phyloP scores from a whole-genome alignment of 2,329 filamentous ascomycete genomes.

The Claviceps sorghi region DNA sequence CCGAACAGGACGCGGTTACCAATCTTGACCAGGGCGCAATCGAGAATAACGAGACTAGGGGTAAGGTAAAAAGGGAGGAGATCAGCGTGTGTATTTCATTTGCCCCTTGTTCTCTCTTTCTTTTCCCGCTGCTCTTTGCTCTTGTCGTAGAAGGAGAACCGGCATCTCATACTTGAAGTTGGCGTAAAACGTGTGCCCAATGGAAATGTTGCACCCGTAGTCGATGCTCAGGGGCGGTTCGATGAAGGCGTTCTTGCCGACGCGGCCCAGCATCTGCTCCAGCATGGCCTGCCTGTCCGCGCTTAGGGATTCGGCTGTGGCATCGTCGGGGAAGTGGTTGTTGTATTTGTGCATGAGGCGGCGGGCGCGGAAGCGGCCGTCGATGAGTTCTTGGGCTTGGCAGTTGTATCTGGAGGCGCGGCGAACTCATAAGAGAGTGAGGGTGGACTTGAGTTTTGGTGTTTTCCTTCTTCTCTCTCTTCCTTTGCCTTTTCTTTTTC shows the following conservation, averaged over 20 bases:
- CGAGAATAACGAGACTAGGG: slow-evolving; percentile 45
- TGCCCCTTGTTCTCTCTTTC: too few species aligned
- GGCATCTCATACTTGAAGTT: slow-evolving; percentile 25
- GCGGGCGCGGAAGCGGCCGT: slow-evolving; percentile 38
- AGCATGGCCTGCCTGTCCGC: slow-evolving; percentile 31
- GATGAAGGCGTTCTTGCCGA: slow-evolving; percentile 39
- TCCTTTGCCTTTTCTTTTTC: neutral
- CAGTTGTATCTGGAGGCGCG: slow-evolving; percentile 32
- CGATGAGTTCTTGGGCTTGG: slow-evolving; percentile 31
- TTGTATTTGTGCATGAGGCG: slow-evolving; percentile 44
- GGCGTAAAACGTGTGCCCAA: slow-evolving; percentile 49
- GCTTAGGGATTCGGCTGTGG: slow-evolving; percentile 23
- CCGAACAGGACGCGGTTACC: slow-evolving; percentile 59
- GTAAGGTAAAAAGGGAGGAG: neutral
- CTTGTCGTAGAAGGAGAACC: neutral
- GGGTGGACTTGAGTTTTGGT: neutral
- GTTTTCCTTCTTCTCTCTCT: neutral
- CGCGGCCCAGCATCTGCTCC: slow-evolving; percentile 30
- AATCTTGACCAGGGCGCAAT: slow-evolving; percentile 56
- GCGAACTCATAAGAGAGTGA: neutral
- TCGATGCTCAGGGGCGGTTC: slow-evolving; percentile 49
- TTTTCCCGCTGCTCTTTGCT: too few species aligned
- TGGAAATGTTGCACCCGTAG: slow-evolving; percentile 49
- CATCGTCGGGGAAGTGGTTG: slow-evolving; percentile 35
- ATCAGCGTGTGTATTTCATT: neutral